These are phyloP conservation scores for Skeletonema potamos DNA, from an alignment of 108 stramenopile species.

Conservation along the genomic window DNA sequence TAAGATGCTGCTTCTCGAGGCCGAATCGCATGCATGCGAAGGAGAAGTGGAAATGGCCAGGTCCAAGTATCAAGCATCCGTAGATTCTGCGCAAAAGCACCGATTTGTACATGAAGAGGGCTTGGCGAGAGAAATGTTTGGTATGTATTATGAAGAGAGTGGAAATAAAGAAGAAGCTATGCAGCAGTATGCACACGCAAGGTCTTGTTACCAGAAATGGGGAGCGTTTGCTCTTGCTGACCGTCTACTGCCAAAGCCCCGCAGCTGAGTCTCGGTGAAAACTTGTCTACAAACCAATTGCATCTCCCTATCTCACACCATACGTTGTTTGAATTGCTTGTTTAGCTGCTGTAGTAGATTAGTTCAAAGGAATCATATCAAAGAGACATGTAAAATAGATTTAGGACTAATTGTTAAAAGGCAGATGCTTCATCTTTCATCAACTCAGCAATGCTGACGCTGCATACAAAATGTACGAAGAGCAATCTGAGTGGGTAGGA, in stretches of 20 bases:
- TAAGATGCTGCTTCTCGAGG: neutral
- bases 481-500: too few relatives aligned
- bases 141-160: neutral
- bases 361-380: too few relatives aligned
- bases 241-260: neutral
- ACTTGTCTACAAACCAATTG: too few relatives aligned
- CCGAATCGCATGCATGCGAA: neutral
- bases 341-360: too few relatives aligned
- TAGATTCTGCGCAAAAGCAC: slow-evolving; percentile 7
- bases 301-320: too few relatives aligned
- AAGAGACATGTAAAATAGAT: too few relatives aligned
- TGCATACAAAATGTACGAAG: too few relatives aligned
- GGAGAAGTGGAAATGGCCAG: neutral
- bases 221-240: neutral
- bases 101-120: slow-evolving; percentile 21
- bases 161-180: neutral
- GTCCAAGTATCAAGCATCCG: slow-evolving; percentile 3
- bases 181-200: neutral
- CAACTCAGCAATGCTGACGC: too few relatives aligned
- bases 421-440: too few relatives aligned
- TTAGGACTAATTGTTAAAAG: too few relatives aligned
- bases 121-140: slow-evolving; percentile 5
- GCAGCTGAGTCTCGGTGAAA: neutral
- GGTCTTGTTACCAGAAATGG: slow-evolving; percentile 2
- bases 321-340: too few relatives aligned